Percentiles rank a stretch among this genome's conserved stretches.
Conservation (phyloP, 768 basidiomycete species). For the Coprinopsis marcescibilis region DNA sequence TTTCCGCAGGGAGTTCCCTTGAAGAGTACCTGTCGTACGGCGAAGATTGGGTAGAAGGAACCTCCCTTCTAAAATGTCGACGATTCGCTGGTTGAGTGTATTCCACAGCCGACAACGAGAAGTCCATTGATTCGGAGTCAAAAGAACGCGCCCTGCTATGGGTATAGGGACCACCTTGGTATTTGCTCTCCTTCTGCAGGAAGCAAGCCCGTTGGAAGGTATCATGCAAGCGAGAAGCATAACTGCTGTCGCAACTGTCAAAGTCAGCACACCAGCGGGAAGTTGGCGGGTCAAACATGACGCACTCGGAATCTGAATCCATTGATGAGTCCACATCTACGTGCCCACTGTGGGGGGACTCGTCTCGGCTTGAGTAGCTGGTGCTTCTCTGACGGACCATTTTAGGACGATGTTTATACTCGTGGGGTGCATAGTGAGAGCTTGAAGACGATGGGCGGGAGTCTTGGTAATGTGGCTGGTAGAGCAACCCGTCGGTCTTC, state of each 20-base stretch:
- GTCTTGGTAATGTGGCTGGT: background rate
- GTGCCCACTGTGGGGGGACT: background rate
- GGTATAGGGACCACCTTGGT: background rate
- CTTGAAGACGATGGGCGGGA: background rate
- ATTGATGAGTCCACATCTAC: background rate
- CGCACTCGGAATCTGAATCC: slow-evolving; percentile 8
- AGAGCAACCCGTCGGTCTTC: too few relatives aligned
- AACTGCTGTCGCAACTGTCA: background rate
- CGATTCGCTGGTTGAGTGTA: background rate
- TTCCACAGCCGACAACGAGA: background rate
- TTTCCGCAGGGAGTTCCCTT: background rate
- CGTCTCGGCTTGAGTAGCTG: background rate
- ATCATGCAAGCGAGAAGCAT: background rate
- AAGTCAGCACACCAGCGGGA: background rate
- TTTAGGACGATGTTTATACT: background rate
- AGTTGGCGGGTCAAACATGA: too few relatives aligned
- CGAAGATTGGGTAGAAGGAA: background rate
- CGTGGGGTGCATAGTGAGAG: background rate
- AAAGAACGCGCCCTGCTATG: background rate
- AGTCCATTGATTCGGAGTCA: background rate
- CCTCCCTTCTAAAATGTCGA: background rate
- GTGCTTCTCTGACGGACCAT: background rate
- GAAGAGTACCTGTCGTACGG: background rate
- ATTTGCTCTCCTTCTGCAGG: background rate
- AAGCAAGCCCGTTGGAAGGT: background rate